Conservation (phyloP, 148 eudicot species). For the Rhododendron kiyosumense region DNA sequence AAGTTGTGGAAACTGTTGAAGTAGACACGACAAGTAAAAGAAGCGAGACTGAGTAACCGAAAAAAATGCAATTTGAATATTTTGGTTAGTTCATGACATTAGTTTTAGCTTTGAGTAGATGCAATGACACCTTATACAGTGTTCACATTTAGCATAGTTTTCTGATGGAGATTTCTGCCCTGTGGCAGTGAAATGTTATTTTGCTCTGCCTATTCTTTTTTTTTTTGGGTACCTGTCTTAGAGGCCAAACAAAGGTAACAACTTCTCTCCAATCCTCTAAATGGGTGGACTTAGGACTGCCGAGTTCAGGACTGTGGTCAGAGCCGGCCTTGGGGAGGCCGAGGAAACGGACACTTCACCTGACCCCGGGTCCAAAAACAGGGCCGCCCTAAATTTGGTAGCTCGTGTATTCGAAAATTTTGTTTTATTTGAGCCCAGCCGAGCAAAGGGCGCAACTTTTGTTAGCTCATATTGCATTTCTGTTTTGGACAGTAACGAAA, state of each 20-base stretch:
- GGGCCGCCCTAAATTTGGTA: too few relatives aligned
- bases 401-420: too few relatives aligned
- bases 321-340: not conserved
- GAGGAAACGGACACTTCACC: not conserved
- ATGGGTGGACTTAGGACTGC: not conserved
- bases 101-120: not conserved
- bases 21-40: conserved; percentile 1
- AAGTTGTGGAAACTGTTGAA: not conserved
- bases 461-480: not conserved
- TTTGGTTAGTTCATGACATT: not conserved
- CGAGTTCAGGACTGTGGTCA: not conserved
- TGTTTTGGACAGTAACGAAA: not conserved
- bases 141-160: not conserved
- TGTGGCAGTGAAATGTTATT: not conserved
- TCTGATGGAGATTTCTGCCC: not conserved
- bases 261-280: not conserved
- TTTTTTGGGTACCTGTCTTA: not conserved
- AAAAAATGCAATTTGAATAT: not conserved
- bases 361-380: too few relatives aligned
- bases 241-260: not conserved
- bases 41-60: not conserved
- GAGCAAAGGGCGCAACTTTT: not conserved
- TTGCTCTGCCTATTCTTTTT: not conserved
- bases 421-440: not conserved
- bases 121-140: not conserved